These are phyloP conservation scores for Crucibulum laeve DNA, from an alignment of 768 basidiomycete genomes.

Conservation along the genomic window DNA sequence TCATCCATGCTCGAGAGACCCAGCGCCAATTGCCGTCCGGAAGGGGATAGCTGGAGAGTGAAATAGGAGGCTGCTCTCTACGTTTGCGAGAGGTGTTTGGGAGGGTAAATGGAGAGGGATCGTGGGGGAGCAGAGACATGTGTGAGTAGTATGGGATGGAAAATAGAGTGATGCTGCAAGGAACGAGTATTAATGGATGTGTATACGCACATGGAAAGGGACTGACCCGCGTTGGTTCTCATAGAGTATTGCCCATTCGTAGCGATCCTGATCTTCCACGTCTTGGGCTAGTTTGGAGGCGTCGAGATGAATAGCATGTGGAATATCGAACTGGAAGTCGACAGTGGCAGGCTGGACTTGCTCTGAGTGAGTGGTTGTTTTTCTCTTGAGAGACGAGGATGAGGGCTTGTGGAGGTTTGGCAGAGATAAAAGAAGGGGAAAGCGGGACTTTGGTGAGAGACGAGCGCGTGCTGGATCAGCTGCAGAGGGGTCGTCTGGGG, in stretches of 20 bases:
- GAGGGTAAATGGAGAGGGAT: slow-evolving; percentile 71
- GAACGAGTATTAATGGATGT: slow-evolving; percentile 5
- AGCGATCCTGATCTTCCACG: slow-evolving; percentile 42
- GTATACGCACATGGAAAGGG: not conserved
- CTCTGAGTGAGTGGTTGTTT: not conserved
- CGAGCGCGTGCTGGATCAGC: slow-evolving; percentile 45
- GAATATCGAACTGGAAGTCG: too few relatives aligned
- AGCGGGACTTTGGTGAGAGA: slow-evolving; percentile 29
- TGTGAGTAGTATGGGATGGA: slow-evolving; percentile 71
- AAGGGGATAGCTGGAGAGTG: slow-evolving; percentile 61
- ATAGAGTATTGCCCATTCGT: slow-evolving; percentile 75
- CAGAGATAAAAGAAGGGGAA: slow-evolving; percentile 27
- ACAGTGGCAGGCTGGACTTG: too few relatives aligned
- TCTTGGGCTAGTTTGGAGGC: slow-evolving; percentile 15
- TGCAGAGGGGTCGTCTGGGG: slow-evolving; percentile 34
- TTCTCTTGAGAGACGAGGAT: slow-evolving; percentile 7
- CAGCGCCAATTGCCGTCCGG: slow-evolving; percentile 81
- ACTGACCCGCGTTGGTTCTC: slow-evolving; percentile 81
- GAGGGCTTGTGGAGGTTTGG: slow-evolving; percentile 18
- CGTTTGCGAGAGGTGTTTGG: slow-evolving; percentile 37
- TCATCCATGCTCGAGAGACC: slow-evolving; percentile 81
- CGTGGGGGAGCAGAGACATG: slow-evolving; percentile 62
- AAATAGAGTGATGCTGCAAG: slow-evolving; percentile 57
- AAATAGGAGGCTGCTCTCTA: slow-evolving; percentile 48
- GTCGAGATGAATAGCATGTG: slow-evolving; percentile 25